These are phyloP conservation scores for Coccomyxa sp. DNA, from an alignment of 139 green algal species.

Conservation along the genomic window DNA sequence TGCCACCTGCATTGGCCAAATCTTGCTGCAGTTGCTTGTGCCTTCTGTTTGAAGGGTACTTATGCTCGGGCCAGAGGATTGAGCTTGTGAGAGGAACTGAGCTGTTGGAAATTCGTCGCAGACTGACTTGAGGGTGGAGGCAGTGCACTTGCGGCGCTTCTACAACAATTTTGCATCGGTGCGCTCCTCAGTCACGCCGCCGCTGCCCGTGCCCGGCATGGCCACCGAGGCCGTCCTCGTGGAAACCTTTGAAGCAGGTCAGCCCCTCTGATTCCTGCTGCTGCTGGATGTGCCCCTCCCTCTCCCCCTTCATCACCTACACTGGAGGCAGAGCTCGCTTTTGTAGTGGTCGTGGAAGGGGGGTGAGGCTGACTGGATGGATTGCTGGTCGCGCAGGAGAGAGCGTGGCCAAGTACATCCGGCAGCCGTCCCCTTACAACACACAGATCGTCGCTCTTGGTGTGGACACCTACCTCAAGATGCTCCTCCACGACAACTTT, in stretches of 20 bases:
- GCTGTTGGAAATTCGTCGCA: conserved; percentile 13
- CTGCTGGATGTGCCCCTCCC: too few relatives aligned
- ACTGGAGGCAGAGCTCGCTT: too few relatives aligned
- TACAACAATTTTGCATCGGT: conserved; percentile 62
- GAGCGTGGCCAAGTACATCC: conserved; percentile 63
- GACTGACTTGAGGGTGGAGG: conserved; percentile 81
- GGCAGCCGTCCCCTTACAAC: conserved; percentile 46
- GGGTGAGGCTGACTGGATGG: too few relatives aligned
- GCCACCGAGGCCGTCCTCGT: conserved; percentile 77
- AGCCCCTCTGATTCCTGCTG: conserved; percentile 1
- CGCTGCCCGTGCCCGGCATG: conserved; percentile 25
- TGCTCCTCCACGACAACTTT: conserved; percentile 88
- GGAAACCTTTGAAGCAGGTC: conserved; percentile 87
- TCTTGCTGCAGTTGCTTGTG: too few relatives aligned
- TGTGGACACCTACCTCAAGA: conserved; percentile 85
- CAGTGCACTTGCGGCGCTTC: conserved; percentile 73
- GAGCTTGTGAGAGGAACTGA: too few relatives aligned
- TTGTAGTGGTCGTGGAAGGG: too few relatives aligned
- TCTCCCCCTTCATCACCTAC: too few relatives aligned
- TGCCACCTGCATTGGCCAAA: too few relatives aligned
- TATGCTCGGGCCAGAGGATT: too few relatives aligned
- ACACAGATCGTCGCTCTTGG: conserved; percentile 72
- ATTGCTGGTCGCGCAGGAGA: conserved; percentile 20
- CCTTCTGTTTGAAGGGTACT: too few relatives aligned
- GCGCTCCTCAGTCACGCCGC: conserved; percentile 37